Conservation (phyloP, 805 yeast genomes). For the Candida suzukii region DNA sequence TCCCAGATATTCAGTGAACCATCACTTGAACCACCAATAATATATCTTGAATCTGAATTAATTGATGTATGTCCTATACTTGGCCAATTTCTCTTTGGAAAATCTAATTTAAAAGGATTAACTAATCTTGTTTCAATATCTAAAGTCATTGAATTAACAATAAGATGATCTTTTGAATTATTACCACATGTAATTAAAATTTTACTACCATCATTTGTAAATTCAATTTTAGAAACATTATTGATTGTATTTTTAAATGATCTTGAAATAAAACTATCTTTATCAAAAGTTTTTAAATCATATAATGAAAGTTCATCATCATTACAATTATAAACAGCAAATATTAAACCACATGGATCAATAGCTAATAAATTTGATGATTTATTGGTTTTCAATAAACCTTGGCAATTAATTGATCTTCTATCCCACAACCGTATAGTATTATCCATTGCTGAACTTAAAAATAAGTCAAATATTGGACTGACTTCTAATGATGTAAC, state of each 20-base stretch:
- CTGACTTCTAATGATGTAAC: slow-evolving; percentile 69
- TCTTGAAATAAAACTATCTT: slow-evolving; percentile 45
- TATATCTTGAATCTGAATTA: slow-evolving; percentile 61
- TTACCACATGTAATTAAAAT: slow-evolving; percentile 27
- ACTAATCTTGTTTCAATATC: slow-evolving; percentile 1
- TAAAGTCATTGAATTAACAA: slow-evolving; percentile 3
- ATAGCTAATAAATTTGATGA: slow-evolving; percentile 50
- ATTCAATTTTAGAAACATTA: slow-evolving; percentile 27
- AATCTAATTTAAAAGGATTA: neutral
- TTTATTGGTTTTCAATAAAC: slow-evolving; percentile 47
- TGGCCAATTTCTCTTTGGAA: neutral
- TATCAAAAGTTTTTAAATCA: slow-evolving; percentile 51
- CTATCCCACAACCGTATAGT: slow-evolving; percentile 87
- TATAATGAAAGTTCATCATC: slow-evolving; percentile 47
- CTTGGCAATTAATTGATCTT: slow-evolving; percentile 58
- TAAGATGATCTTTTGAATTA: slow-evolving; percentile 4
- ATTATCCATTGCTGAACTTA: slow-evolving; percentile 68
- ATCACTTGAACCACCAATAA: slow-evolving; percentile 54
- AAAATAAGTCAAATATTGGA: slow-evolving; percentile 58
- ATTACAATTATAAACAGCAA: slow-evolving; percentile 54
- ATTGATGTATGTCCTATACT: slow-evolving; percentile 49
- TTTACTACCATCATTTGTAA: slow-evolving; percentile 36
- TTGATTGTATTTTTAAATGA: neutral
- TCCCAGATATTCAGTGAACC: slow-evolving; percentile 51
- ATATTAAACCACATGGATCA: slow-evolving; percentile 80